Conservation (phyloP, 345 rosid species). For the Lumnitzera littorea region DNA sequence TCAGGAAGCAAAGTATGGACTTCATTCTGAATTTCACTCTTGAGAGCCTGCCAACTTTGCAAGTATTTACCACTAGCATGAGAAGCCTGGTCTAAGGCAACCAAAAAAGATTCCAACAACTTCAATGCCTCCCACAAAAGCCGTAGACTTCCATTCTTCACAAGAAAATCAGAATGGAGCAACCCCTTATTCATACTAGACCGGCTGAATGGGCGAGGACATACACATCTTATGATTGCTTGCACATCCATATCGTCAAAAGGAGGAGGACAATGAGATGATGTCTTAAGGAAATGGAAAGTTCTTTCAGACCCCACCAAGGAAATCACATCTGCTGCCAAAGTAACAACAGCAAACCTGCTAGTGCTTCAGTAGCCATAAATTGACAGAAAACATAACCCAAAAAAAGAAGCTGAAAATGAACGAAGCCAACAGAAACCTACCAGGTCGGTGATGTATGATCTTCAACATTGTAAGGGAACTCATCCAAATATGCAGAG, state of each 20-base stretch:
- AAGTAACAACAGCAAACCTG: conserved; percentile 76
- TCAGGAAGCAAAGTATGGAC: conserved; percentile 67
- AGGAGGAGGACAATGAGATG: conserved; percentile 29
- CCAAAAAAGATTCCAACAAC: conserved; percentile 54
- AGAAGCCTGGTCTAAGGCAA: conserved; percentile 28
- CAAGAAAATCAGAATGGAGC: conserved; percentile 74
- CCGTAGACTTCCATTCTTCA: conserved; percentile 78
- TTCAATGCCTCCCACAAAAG: conserved; percentile 71
- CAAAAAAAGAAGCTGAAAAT: conserved; percentile 8
- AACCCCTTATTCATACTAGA: conserved; percentile 72
- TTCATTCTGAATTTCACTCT: conserved; percentile 58
- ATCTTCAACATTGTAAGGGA: conserved; percentile 87
- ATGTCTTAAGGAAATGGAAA: conserved; percentile 47
- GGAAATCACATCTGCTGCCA: conserved; percentile 72
- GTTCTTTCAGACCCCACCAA: conserved; percentile 42
- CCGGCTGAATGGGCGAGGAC: conserved; percentile 70
- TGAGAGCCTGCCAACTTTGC: conserved; percentile 37
- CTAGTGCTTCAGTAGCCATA: conserved; percentile 40
- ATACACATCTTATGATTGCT: conserved; percentile 52
- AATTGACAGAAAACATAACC: conserved; percentile 9
- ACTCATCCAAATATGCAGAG: conserved; percentile 70
- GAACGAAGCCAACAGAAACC: conserved; percentile 20
- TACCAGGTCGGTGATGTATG: conserved; percentile 74
- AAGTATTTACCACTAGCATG: conserved; percentile 18
- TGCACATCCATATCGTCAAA: conserved; percentile 42